Conservation (phyloP, 177 flowering plant species). For the Vitis hybrid region DNA sequence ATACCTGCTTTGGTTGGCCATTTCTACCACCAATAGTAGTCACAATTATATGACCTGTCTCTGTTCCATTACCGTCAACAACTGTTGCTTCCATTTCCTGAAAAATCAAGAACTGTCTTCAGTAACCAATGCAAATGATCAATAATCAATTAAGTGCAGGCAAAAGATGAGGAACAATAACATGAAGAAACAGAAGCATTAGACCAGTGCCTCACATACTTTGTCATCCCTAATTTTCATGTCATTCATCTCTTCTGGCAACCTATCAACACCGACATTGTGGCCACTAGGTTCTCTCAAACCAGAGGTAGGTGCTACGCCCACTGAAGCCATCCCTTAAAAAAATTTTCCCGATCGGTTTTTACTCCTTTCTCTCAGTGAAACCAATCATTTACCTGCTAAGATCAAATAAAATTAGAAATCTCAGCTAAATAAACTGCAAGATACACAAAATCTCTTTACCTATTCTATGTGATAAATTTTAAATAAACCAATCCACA, state of each 20-base stretch:
- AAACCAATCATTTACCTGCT: constrained; percentile 22
- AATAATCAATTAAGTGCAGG: neutral
- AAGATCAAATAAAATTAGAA: constrained; percentile 1
- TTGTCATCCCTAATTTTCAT: constrained; percentile 83
- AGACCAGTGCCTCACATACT: constrained; percentile 21
- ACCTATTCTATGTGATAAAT: neutral
- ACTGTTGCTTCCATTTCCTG: constrained; percentile 55
- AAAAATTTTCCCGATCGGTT: neutral
- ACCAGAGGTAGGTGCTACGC: constrained; percentile 42
- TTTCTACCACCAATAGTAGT: constrained; percentile 69
- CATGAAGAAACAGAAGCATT: neutral
- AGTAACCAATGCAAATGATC: neutral
- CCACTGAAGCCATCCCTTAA: constrained; percentile 45
- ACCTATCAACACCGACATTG: constrained; percentile 45
- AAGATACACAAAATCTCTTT: neutral
- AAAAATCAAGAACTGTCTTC: neutral
- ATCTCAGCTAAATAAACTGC: neutral
- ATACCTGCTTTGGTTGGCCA: constrained; percentile 72
- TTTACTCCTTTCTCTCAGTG: constrained; percentile 2
- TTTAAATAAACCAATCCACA: too few relatives aligned
- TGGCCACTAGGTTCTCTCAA: constrained; percentile 46
- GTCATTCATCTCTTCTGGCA: constrained; percentile 80
- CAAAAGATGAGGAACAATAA: neutral
- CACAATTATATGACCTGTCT: constrained; percentile 64
- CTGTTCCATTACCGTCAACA: constrained; percentile 59